Evolutionary conservation across 805 yeast genomes (phyloP).

Genomic region (Suhomyces prunicola): DNA sequence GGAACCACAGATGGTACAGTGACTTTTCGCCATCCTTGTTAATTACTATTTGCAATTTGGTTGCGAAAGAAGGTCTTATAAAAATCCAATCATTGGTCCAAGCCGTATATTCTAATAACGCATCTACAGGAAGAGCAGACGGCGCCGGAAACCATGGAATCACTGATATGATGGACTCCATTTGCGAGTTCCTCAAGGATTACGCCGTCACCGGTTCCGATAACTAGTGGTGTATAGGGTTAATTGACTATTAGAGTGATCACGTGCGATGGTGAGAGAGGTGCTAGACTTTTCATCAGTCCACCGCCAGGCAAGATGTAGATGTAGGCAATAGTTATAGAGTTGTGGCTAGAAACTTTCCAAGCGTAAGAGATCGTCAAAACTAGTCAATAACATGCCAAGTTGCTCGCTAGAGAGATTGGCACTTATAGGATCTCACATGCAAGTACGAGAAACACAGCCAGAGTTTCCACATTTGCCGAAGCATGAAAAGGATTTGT

Average conservation of each 20-base stretch:
- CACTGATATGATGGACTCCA: constrained; percentile 51
- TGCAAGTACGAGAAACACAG: constrained; percentile 6
- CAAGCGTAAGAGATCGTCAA: neutral
- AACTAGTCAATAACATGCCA: neutral
- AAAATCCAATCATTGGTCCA: constrained; percentile 71
- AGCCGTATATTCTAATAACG: constrained; percentile 53
- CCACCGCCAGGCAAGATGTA: neutral
- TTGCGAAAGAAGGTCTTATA: constrained; percentile 73
- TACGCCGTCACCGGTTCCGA: constrained; percentile 46
- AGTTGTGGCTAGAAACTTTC: neutral
- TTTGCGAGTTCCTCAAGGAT: constrained; percentile 45
- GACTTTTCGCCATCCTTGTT: constrained; percentile 76
- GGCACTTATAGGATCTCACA: constrained; percentile 17
- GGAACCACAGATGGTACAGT: constrained; percentile 97
- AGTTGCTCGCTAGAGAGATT: constrained; percentile 11
- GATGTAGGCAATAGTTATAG: neutral
- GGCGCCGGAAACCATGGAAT: constrained; percentile 48
- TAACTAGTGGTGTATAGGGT: constrained; percentile 15
- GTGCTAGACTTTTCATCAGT: neutral
- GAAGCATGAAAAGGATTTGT: constrained; percentile 12
- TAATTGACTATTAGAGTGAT: neutral
- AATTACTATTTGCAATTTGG: constrained; percentile 55
- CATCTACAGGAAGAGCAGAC: constrained; percentile 10
- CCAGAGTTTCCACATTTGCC: constrained; percentile 18
- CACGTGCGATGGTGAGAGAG: constrained; percentile 7